Percentiles rank a stretch among this genome's conserved stretches.
Conservation (phyloP, 495 filamentous ascomycete species). For the Neurospora sublineolata region DNA sequence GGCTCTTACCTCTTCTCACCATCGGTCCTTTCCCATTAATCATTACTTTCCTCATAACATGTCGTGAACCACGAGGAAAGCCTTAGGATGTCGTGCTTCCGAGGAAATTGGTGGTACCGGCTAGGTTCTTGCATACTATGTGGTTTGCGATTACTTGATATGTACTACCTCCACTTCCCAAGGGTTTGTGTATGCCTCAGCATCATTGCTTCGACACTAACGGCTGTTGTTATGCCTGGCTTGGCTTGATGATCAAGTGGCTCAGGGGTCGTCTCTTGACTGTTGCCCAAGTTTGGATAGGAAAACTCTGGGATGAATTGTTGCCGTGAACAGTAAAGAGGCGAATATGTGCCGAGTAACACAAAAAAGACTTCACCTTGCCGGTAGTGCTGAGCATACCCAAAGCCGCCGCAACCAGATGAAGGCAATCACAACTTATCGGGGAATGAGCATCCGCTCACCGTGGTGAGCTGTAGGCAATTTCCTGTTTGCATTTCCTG, state of each 20-base stretch:
- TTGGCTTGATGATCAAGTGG: not conserved
- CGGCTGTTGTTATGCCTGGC: not conserved
- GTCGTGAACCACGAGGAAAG: not conserved
- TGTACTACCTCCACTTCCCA: not conserved
- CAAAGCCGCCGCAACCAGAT: not conserved
- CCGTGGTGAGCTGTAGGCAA: not conserved
- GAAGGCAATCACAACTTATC: not conserved
- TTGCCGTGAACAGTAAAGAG: not conserved
- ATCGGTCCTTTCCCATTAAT: not conserved
- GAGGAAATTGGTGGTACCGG: not conserved
- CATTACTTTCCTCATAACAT: not conserved
- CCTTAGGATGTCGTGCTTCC: not conserved
- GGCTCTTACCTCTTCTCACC: not conserved
- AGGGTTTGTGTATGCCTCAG: not conserved
- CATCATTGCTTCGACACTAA: not conserved
- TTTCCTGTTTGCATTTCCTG: not conserved
- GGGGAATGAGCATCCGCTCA: not conserved
- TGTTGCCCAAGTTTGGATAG: not conserved
- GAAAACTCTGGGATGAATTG: not conserved
- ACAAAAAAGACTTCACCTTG: not conserved
- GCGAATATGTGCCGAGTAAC: not conserved
- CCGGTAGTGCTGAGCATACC: not conserved
- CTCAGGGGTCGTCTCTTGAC: not conserved
- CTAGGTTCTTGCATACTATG: not conserved
- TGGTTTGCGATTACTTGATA: not conserved